phyloP scores from a whole-genome alignment of 2,329 filamentous ascomycete species.

The Clonostachys rhizophaga region DNA sequence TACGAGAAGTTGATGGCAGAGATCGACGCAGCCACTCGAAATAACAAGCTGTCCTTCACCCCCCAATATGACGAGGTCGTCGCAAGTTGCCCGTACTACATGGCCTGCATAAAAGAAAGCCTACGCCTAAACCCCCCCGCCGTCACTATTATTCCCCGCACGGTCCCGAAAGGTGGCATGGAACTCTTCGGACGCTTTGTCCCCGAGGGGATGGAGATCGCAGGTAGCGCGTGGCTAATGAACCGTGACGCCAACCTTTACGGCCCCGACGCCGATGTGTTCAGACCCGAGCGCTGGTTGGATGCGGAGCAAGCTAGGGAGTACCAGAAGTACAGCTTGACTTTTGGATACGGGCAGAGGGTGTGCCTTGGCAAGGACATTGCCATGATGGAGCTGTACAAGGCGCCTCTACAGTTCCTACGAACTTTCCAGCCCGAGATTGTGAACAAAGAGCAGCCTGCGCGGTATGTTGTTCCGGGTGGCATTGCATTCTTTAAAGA shows the following conservation, averaged over 20 bases:
- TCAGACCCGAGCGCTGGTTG: constrained; percentile 45
- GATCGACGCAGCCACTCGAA: constrained; percentile 30
- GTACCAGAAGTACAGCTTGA: constrained; percentile 40
- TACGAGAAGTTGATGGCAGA: constrained; percentile 41
- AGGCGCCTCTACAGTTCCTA: constrained; percentile 36
- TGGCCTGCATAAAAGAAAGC: constrained; percentile 44
- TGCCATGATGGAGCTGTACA: constrained; percentile 47
- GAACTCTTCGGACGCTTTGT: constrained; percentile 21
- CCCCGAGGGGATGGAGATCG: constrained; percentile 33
- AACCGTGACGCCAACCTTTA: constrained; percentile 34
- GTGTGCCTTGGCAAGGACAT: constrained; percentile 44
- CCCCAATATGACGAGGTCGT: constrained; percentile 36
- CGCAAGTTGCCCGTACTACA: constrained; percentile 36
- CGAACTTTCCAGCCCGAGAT: constrained; percentile 25
- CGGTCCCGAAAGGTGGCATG: constrained; percentile 23
- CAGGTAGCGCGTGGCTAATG: constrained; percentile 38
- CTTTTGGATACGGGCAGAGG: constrained; percentile 43
- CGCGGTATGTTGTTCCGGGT: constrained; percentile 29
- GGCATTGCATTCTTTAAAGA: constrained; percentile 33
- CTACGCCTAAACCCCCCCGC: constrained; percentile 45
- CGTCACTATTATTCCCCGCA: constrained; percentile 43
- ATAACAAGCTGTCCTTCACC: constrained; percentile 20
- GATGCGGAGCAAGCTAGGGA: constrained; percentile 29
- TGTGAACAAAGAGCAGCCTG: constrained; percentile 13
- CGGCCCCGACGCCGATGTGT: constrained; percentile 34